Evolutionary conservation across 768 basidiomycete genomes (phyloP).

Genomic region (Calocybe gangraenosa): DNA sequence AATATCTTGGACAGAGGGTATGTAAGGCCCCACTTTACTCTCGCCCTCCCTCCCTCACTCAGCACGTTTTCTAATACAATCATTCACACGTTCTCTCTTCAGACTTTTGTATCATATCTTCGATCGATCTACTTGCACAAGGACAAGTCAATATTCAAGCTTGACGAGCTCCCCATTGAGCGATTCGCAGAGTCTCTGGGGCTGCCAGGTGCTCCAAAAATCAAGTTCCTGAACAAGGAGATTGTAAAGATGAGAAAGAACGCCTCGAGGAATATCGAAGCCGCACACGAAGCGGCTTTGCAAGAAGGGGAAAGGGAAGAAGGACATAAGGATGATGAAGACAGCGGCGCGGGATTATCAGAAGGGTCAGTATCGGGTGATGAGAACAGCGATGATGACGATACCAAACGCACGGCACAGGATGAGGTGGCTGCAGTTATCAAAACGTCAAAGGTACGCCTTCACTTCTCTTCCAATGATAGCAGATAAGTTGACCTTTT

Average conservation of each 20-base stretch:
- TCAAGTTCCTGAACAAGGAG: slow-evolving; percentile 76
- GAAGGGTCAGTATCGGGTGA: slow-evolving; percentile 15
- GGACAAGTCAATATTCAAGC: slow-evolving; percentile 89
- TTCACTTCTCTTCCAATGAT: not conserved
- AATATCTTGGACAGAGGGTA: slow-evolving; percentile 92
- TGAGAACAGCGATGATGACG: slow-evolving; percentile 23
- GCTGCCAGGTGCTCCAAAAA: slow-evolving; percentile 91
- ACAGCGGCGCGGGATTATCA: slow-evolving; percentile 5
- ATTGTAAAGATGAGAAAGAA: slow-evolving; percentile 78
- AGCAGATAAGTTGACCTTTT: not conserved
- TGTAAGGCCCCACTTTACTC: too few species aligned
- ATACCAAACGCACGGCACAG: slow-evolving; percentile 20
- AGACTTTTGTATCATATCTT: slow-evolving; percentile 96
- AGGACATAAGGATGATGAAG: slow-evolving; percentile 8
- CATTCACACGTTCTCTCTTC: not conserved
- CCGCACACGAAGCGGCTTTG: slow-evolving; percentile 24
- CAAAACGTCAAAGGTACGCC: slow-evolving; percentile 40
- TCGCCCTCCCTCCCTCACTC: not conserved
- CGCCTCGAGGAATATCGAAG: slow-evolving; percentile 40
- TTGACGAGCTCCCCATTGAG: slow-evolving; percentile 68
- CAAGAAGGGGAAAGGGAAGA: slow-evolving; percentile 16
- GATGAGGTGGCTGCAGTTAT: slow-evolving; percentile 7
- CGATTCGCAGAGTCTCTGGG: slow-evolving; percentile 87
- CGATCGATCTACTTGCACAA: slow-evolving; percentile 91
- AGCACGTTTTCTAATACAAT: not conserved